Percentiles rank a stretch among this genome's conserved stretches.
phyloP scores from a whole-genome alignment of 2,329 filamentous ascomycete species.

The Chaetomium globosum region DNA sequence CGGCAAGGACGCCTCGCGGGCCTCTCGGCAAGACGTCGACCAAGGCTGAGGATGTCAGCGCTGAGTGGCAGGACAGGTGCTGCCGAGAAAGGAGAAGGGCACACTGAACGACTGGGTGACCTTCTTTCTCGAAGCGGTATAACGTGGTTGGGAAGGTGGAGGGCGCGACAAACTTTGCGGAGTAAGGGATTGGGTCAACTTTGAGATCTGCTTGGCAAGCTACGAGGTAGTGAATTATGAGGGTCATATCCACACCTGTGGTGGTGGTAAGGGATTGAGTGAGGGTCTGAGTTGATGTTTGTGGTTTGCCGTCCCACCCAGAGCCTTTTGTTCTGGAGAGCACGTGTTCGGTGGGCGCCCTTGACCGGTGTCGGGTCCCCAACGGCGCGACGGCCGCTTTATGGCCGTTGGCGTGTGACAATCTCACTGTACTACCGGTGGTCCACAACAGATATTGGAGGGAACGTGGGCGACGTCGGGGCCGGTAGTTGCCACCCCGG shows the following conservation, averaged over 20 bases:
- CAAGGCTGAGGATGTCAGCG: conserved; percentile 76
- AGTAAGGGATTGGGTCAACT: not conserved
- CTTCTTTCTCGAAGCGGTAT: conserved; percentile 97
- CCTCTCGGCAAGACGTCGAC: conserved; percentile 83
- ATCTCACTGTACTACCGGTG: not conserved
- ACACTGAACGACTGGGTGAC: conserved; percentile 90
- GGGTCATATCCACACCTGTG: not conserved
- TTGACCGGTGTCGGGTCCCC: not conserved
- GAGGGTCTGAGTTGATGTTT: not conserved
- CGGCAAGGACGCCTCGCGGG: conserved; percentile 93
- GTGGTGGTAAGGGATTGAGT: not conserved
- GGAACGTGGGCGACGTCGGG: not conserved
- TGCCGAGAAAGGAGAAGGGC: conserved; percentile 81
- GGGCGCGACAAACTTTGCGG: conserved; percentile 60
- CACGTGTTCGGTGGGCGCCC: not conserved
- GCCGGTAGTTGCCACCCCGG: not conserved
- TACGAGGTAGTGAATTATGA: not conserved
- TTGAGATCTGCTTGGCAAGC: not conserved
- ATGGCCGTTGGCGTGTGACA: not conserved
- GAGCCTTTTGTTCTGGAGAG: not conserved
- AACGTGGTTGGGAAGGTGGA: conserved; percentile 76
- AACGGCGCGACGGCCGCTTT: not conserved
- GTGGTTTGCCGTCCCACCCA: not conserved
- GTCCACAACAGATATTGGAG: not conserved
- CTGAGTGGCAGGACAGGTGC: conserved; percentile 83